A percentile compares a stretch with the other conserved stretches of the same genome.
These are phyloP conservation scores for Raffaelea arxii DNA, from an alignment of 2,329 filamentous ascomycete species.

Conservation along the genomic window DNA sequence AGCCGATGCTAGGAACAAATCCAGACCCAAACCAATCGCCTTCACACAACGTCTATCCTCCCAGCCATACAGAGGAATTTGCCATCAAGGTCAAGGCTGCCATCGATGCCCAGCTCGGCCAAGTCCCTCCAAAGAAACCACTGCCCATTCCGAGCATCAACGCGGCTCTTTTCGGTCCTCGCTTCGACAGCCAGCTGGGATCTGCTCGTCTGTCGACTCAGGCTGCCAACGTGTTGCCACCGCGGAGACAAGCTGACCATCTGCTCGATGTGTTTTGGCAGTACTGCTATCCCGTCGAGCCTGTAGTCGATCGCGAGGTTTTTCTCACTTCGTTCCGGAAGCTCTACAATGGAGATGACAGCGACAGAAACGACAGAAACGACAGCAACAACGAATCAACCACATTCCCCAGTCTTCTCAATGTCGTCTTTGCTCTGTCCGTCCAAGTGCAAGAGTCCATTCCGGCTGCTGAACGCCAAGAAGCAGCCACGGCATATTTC, in stretches of 20 bases:
- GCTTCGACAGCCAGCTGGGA: too few species aligned
- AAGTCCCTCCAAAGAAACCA: constrained; percentile 8
- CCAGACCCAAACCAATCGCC: too few species aligned
- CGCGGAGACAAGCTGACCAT: constrained; percentile 32
- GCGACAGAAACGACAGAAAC: too few species aligned
- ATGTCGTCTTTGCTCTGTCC: constrained; percentile 35
- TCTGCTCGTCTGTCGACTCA: too few species aligned
- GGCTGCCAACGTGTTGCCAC: constrained; percentile 30
- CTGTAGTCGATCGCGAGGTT: constrained; percentile 28
- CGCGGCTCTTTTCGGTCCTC: too few species aligned
- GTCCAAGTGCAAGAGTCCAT: constrained; percentile 32
- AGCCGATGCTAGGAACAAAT: too few species aligned
- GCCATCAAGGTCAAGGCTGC: constrained; percentile 29
- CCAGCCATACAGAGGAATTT: not conserved
- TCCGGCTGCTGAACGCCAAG: constrained; percentile 27
- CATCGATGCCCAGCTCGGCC: constrained; percentile 23
- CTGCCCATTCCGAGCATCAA: too few species aligned
- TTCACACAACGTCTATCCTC: constrained; percentile 23
- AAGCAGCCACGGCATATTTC: constrained; percentile 30
- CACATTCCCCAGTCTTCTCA: constrained; percentile 33
- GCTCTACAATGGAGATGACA: constrained; percentile 11
- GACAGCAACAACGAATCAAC: constrained; percentile 32
- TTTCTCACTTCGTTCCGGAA: constrained; percentile 26
- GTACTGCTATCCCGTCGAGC: constrained; percentile 35
- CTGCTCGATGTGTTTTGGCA: constrained; percentile 36